Percentiles rank a stretch among this genome's conserved stretches.
Conservation (phyloP, 768 basidiomycete genomes). For the Boletus bicolor region DNA sequence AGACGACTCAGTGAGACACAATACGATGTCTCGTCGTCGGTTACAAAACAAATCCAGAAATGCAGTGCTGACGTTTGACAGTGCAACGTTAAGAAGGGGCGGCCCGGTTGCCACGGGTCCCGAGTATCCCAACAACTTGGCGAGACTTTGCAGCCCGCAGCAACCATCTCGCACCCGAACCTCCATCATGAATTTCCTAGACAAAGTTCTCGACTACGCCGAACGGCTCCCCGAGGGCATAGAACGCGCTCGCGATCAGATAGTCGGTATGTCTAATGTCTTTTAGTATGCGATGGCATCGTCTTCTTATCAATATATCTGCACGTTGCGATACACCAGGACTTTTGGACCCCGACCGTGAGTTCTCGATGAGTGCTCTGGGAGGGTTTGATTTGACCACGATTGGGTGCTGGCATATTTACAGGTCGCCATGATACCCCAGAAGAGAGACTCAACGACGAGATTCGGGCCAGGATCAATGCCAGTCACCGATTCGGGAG, state of each 20-base stretch:
- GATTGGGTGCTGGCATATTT: background rate
- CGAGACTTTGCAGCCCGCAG: background rate
- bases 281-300: background rate
- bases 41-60: background rate
- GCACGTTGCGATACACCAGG: conserved; percentile 22
- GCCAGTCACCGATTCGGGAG: conserved; percentile 78
- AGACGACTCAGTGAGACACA: background rate
- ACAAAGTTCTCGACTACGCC: conserved; percentile 35
- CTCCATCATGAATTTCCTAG: conserved; percentile 40
- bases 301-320: background rate
- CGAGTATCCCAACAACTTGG: too few relatives aligned
- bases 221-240: conserved; percentile 38
- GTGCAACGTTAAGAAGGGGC: background rate
- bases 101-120: too few relatives aligned
- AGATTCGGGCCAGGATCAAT: conserved; percentile 71
- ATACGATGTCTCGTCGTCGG: background rate
- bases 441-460: conserved; percentile 67
- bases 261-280: conserved; percentile 30
- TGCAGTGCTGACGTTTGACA: conserved; percentile 2
- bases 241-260: conserved; percentile 34
- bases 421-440: conserved; percentile 71
- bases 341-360: conserved; percentile 34
- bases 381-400: background rate
- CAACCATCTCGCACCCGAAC: background rate
- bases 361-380: conserved; percentile 7